A percentile compares a stretch with the other conserved stretches of the same genome.
These are phyloP conservation scores for Apiospora saccharicola DNA, from an alignment of 2,329 filamentous ascomycete genomes.

Conservation along the genomic window DNA sequence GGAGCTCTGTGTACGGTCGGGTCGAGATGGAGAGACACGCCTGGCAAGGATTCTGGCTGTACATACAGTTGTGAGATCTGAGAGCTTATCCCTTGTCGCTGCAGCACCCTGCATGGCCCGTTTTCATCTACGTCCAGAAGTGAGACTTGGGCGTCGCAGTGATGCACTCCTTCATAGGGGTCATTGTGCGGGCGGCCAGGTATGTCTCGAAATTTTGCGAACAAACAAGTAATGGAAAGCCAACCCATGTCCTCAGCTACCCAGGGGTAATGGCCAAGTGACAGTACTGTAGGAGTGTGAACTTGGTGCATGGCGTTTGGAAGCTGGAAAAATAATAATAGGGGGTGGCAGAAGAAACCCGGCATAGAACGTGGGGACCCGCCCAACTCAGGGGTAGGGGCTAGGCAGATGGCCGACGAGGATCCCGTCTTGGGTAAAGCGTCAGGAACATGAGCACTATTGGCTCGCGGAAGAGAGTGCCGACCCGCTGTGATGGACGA, in stretches of 20 bases:
- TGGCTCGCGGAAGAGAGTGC: constrained; percentile 47
- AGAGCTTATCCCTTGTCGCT: constrained; percentile 17
- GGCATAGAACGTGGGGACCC: constrained; percentile 1
- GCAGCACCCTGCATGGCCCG: constrained; percentile 17
- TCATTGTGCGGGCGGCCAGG: background rate
- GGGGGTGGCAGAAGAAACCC: constrained; percentile 15
- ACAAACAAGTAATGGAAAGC: background rate
- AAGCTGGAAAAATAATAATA: constrained; percentile 10
- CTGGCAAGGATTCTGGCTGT: background rate
- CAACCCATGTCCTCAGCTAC: background rate
- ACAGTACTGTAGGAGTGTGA: background rate
- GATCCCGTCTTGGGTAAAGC: constrained; percentile 39
- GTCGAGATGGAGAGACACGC: background rate
- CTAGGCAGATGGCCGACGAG: constrained; percentile 1
- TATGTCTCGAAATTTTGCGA: background rate
- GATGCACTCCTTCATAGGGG: background rate
- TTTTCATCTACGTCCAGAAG: constrained; percentile 2
- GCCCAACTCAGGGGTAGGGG: constrained; percentile 16
- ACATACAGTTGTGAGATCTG: background rate
- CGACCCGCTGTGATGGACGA: constrained; percentile 41
- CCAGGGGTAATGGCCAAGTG: background rate
- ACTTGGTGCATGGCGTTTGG: background rate
- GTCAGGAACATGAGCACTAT: constrained; percentile 49
- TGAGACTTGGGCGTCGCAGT: background rate
- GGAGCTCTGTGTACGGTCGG: background rate